These are phyloP conservation scores for Hepatocystis sp. DNA, from an alignment of 169 alveolate genomes.

Conservation along the genomic window DNA sequence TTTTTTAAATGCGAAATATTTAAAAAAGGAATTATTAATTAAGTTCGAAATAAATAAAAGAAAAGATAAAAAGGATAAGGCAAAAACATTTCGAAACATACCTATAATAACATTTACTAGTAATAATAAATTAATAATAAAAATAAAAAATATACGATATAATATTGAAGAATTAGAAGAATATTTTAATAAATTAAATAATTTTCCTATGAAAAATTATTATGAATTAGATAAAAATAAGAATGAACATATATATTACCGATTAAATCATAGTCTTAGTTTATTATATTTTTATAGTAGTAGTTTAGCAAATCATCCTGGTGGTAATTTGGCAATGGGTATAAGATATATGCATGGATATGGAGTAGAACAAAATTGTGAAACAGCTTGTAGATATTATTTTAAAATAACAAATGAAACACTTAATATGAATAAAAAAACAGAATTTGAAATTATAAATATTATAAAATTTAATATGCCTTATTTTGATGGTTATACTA, in stretches of 20 bases:
- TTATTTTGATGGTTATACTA: slow-evolving; percentile 41
- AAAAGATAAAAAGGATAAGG: neutral
- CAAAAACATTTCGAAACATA: slow-evolving; percentile 1
- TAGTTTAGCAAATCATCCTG: slow-evolving; percentile 68
- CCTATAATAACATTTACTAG: slow-evolving; percentile 23
- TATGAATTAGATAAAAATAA: neutral
- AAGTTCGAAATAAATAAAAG: neutral
- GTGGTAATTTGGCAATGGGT: slow-evolving; percentile 41
- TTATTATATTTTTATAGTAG: slow-evolving; percentile 64
- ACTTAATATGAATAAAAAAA: slow-evolving; percentile 36
- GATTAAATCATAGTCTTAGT: slow-evolving; percentile 35
- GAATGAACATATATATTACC: neutral
- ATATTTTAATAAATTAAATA: slow-evolving; percentile 20
- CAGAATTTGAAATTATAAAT: slow-evolving; percentile 39
- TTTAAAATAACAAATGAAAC: slow-evolving; percentile 37
- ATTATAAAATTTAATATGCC: slow-evolving; percentile 40
- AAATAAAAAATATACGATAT: slow-evolving; percentile 47
- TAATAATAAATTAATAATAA: slow-evolving; percentile 14
- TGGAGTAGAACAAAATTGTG: slow-evolving; percentile 55
- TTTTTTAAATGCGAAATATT: neutral
- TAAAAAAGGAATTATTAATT: neutral
- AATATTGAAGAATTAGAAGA: slow-evolving; percentile 35
- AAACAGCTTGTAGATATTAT: slow-evolving; percentile 45
- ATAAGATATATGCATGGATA: slow-evolving; percentile 54
- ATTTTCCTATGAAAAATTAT: slow-evolving; percentile 29